phyloP scores from a whole-genome alignment of 371 early-diverging fungal genomes.

The Nosema granulosis region DNA sequence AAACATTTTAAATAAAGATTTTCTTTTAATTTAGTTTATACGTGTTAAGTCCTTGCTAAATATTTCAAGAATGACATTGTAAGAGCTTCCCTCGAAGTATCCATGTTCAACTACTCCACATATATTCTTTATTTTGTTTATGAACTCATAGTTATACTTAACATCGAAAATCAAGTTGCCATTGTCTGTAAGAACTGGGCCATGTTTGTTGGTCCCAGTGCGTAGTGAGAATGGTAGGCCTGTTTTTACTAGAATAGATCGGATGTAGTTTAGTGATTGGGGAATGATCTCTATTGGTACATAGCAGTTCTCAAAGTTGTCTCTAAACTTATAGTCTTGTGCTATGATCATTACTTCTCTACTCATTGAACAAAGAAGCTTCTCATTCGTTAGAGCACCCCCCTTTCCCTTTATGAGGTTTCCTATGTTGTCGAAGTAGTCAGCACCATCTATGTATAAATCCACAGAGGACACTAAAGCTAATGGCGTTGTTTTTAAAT shows the following conservation, averaged over 20 bases:
- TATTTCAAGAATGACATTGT: not conserved
- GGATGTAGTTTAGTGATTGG: constrained; percentile 27
- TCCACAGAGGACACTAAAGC: constrained; percentile 34
- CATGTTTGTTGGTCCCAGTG: constrained; percentile 12
- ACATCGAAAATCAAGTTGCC: constrained; percentile 64
- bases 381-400: constrained; percentile 60
- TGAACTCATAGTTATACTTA: constrained; percentile 38
- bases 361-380: constrained; percentile 50
- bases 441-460: constrained; percentile 65
- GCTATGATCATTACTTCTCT: constrained; percentile 53
- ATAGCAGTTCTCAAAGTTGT: constrained; percentile 47
- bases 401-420: constrained; percentile 64
- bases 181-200: constrained; percentile 53
- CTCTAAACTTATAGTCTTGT: constrained; percentile 50
- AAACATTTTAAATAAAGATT: no score
- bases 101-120: constrained; percentile 65
- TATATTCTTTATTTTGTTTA: constrained; percentile 45
- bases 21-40: no score
- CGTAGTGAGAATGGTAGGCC: constrained; percentile 16
- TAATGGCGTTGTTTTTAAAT: not conserved
- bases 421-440: constrained; percentile 55
- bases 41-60: no score
- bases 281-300: constrained; percentile 62
- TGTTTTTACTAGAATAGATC: constrained; percentile 12
- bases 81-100: constrained; percentile 36